A percentile compares a stretch with the other conserved stretches of the same genome.
Evolutionary conservation across 2,329 filamentous ascomycete species (phyloP).

Genomic region (Aotearoamyces nothofagi): DNA sequence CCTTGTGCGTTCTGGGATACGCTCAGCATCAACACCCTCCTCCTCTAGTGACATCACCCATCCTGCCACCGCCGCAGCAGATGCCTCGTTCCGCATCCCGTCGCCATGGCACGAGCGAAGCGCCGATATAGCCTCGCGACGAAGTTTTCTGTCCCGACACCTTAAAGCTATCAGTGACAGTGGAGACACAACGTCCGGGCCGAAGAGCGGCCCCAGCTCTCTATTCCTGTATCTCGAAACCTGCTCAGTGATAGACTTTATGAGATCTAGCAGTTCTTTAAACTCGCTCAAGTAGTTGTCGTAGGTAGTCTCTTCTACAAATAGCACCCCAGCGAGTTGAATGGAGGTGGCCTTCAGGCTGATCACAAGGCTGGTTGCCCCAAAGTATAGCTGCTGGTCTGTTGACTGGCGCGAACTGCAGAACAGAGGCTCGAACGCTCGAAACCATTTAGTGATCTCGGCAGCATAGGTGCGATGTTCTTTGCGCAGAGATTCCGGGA

Average conservation of each 20-base stretch:
- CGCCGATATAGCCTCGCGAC: constrained; percentile 45
- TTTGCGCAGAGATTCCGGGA: too few species aligned
- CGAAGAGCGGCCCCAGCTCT: constrained; percentile 21
- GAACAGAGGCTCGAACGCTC: too few species aligned
- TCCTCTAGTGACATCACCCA: constrained; percentile 15
- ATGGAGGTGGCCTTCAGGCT: too few species aligned
- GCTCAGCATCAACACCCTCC: constrained; percentile 6
- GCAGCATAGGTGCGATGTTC: too few species aligned
- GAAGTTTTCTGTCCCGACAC: constrained; percentile 37
- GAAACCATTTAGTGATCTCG: too few species aligned
- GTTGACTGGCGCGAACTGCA: not conserved
- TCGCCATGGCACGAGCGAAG: constrained; percentile 39
- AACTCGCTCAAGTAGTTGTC: too few species aligned
- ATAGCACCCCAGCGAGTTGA: too few species aligned
- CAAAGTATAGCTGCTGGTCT: not conserved
- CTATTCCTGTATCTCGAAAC: too few species aligned
- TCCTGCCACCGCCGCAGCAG: constrained; percentile 8
- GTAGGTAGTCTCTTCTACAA: too few species aligned
- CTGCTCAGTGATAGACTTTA: too few species aligned
- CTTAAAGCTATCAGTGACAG: constrained; percentile 50
- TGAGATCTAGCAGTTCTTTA: not conserved
- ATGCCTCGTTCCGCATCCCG: constrained; percentile 46
- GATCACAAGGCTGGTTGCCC: constrained; percentile 1
- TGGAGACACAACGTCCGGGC: constrained; percentile 45
- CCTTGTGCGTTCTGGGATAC: too few species aligned